Base-by-base conservation (phyloP, 805 yeast genomes). In the Metschnikowia rubicola region DNA sequence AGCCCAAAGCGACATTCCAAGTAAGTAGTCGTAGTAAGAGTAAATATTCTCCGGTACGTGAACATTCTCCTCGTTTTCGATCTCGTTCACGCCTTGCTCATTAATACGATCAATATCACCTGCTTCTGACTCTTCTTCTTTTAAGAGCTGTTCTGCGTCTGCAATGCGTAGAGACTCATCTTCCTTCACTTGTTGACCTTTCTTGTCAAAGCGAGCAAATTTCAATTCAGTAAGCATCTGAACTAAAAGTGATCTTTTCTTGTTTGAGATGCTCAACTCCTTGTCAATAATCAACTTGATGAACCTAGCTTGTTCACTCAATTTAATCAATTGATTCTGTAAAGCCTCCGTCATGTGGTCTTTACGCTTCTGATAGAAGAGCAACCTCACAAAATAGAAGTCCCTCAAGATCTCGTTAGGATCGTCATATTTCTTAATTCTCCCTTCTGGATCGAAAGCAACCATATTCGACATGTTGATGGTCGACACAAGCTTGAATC, bases 1-100 rank as follows among this genome's bases (percentile, higher is more conserved):
- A 34, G 97, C 86, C 94, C 97, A 89, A 54, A 94, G 83, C 32
- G 90, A 80, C 96, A 94, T 87, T 44, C 94, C 95, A 44, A 94
- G 74, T 53, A 94, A 74, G 58, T 94, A 94, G 60, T 94, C 98
- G 65, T 81, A 92, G 7, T 84, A 74, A 9, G 89, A 79, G 43
- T 76, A 75, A 12, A 79, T 68, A 21, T 81, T 84, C 41, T 73
- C 77, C n/a, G 79, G 77, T 19, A 64, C 66, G 44, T 72, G 75
- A 61, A 78, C 64, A 29, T 48, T 47, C 10, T 45, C 54, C 65
- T 73, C 65, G 40, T 70, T 66, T 3, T 61, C 65, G 15, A 52
- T 65, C 19, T 57, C 67, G 17, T 60, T 59, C 17, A 57, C 58
- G 8, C 60, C 61, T 32, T 65, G 62, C 26, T 49, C 46, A 39